phyloP scores from a whole-genome alignment of 2,329 filamentous ascomycete species.

The Stemphylium vesicarium region DNA sequence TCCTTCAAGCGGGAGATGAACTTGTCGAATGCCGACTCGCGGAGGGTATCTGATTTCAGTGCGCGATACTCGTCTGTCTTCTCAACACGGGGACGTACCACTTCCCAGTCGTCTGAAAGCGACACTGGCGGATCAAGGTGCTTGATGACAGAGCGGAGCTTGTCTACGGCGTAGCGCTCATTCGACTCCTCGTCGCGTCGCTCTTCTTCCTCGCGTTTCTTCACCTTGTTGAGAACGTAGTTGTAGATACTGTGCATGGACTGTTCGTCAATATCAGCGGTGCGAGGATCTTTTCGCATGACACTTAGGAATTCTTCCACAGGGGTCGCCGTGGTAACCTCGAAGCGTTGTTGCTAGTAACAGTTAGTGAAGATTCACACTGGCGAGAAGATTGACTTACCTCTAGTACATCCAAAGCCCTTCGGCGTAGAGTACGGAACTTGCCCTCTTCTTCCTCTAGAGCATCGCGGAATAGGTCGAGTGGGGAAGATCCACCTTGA shows the following conservation, averaged over 20 bases:
- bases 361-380: slow-evolving; percentile 11
- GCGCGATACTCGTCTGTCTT: slow-evolving; percentile 84
- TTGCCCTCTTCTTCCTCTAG: slow-evolving; percentile 91
- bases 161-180: slow-evolving; percentile 83
- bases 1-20: slow-evolving; percentile 88
- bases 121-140: slow-evolving; percentile 85
- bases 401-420: slow-evolving; percentile 86
- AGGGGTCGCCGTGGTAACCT: slow-evolving; percentile 83
- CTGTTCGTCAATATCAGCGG: slow-evolving; percentile 83
- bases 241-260: slow-evolving; percentile 83
- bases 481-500: slow-evolving; percentile 80
- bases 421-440: slow-evolving; percentile 79
- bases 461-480: slow-evolving; percentile 95
- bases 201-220: slow-evolving; percentile 83
- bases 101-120: slow-evolving; percentile 83
- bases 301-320: slow-evolving; percentile 86
- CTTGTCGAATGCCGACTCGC: slow-evolving; percentile 87
- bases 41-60: slow-evolving; percentile 80
- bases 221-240: slow-evolving; percentile 84
- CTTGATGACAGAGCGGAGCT: slow-evolving; percentile 84
- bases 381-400: slow-evolving; percentile 60
- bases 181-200: slow-evolving; percentile 81
- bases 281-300: slow-evolving; percentile 85
- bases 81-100: slow-evolving; percentile 78
- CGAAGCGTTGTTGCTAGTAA: slow-evolving; percentile 82